Percentiles rank a stretch among this genome's conserved stretches.
phyloP scores from a whole-genome alignment of 345 rosid genomes.

The Reutealis trisperma region DNA sequence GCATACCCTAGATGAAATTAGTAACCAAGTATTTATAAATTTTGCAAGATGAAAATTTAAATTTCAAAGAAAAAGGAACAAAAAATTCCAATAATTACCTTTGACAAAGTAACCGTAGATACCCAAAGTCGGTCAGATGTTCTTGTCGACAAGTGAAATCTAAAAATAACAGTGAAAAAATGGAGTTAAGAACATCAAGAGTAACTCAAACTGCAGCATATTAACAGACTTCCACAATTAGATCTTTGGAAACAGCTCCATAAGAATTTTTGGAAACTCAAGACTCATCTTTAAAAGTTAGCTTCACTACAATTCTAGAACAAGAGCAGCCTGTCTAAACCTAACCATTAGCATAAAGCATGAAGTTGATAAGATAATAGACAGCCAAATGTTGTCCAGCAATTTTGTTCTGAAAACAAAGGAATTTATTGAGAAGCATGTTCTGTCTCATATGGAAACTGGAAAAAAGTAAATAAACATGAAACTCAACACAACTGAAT shows the following conservation, averaged over 20 bases:
- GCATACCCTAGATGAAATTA: slow-evolving; percentile 48
- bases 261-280: background rate
- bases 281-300: background rate
- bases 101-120: slow-evolving; percentile 68
- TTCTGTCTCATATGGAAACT: background rate
- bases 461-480: background rate
- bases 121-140: slow-evolving; percentile 57
- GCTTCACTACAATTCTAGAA: background rate
- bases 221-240: background rate
- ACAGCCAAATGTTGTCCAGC: background rate
- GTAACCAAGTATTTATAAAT: background rate
- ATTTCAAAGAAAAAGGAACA: background rate
- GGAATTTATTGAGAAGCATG: background rate
- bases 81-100: slow-evolving; percentile 40
- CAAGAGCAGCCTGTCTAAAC: background rate
- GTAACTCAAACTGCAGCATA: background rate
- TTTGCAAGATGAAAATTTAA: background rate
- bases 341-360: background rate
- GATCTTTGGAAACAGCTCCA: background rate
- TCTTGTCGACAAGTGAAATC: slow-evolving; percentile 77
- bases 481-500: background rate
- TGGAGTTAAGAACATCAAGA: background rate
- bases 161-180: slow-evolving; percentile 18
- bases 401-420: background rate
- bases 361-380: background rate